These are phyloP conservation scores for Ganoderma meredithae DNA, from an alignment of 1,284 basidiomycete species.

Conservation along the genomic window DNA sequence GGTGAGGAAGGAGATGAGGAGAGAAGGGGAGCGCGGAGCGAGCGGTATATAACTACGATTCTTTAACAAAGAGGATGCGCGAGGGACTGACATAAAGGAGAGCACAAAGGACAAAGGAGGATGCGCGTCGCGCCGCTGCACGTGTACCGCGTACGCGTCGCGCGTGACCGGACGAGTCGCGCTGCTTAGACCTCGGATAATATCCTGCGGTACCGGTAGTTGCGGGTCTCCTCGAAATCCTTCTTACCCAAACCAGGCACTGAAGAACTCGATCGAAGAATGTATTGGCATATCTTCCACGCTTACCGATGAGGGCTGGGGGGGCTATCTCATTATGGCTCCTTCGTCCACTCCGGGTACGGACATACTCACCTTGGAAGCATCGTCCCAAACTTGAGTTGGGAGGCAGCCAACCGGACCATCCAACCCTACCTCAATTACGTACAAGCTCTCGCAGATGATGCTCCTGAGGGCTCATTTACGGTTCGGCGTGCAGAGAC, in stretches of 20 bases:
- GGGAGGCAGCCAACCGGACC: background rate
- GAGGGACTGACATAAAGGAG: too few species aligned
- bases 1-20: too few species aligned
- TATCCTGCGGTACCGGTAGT: constrained; percentile 43
- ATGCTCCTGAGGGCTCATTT: too few species aligned
- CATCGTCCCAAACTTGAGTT: background rate
- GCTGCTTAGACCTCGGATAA: too few species aligned
- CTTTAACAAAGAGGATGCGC: too few species aligned
- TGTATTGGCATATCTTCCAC: constrained; percentile 34
- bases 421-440: background rate
- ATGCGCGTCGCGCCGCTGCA: too few species aligned
- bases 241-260: constrained; percentile 20
- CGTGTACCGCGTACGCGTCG: too few species aligned
- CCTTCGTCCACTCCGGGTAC: background rate
- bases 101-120: too few species aligned
- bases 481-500: background rate
- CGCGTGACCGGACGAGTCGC: too few species aligned
- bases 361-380: constrained; percentile 31
- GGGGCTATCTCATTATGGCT: constrained; percentile 32
- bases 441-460: background rate
- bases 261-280: constrained; percentile 28
- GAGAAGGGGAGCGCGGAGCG: too few species aligned
- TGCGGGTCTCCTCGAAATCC: constrained; percentile 26
- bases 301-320: constrained; percentile 36
- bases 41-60: too few species aligned